A percentile compares a stretch with the other conserved stretches of the same genome.
Evolutionary conservation across 1,139 yeast species (phyloP).

Genomic region (Suhomyces terraborum): DNA sequence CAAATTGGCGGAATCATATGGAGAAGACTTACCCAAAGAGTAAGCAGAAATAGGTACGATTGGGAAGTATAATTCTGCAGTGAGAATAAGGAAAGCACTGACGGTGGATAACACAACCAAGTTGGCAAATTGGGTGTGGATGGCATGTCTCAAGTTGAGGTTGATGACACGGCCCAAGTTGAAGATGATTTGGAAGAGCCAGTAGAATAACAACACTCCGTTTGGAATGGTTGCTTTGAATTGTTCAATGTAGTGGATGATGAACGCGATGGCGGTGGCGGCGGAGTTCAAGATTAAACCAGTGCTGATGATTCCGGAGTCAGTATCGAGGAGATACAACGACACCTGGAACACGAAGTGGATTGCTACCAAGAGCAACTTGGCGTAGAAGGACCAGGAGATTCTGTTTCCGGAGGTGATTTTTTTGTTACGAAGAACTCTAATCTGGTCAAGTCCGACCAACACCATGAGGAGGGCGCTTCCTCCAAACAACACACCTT

Average conservation of each 20-base stretch:
- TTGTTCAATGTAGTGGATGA: slow-evolving; percentile 72
- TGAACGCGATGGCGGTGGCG: slow-evolving; percentile 53
- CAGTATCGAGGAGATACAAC: slow-evolving; percentile 27
- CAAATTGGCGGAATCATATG: slow-evolving; percentile 80
- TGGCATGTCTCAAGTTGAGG: slow-evolving; percentile 48
- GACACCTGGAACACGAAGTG: slow-evolving; percentile 42
- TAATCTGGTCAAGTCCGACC: slow-evolving; percentile 52
- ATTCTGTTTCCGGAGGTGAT: slow-evolving; percentile 36
- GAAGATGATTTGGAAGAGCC: slow-evolving; percentile 60
- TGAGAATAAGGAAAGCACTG: slow-evolving; percentile 52
- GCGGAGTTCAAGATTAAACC: slow-evolving; percentile 41
- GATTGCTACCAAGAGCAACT: slow-evolving; percentile 41
- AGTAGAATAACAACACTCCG: slow-evolving; percentile 71
- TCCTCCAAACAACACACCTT: slow-evolving; percentile 61
- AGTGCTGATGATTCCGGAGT: slow-evolving; percentile 45
- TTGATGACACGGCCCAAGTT: slow-evolving; percentile 46
- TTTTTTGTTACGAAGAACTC: slow-evolving; percentile 36
- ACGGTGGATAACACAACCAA: slow-evolving; percentile 50
- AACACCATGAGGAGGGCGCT: slow-evolving; percentile 56
- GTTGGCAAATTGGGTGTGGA: slow-evolving; percentile 39
- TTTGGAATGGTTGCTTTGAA: slow-evolving; percentile 64
- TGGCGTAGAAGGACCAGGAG: slow-evolving; percentile 46
- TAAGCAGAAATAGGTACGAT: slow-evolving; percentile 42
- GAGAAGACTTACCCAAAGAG: slow-evolving; percentile 46
- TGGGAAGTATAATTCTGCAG: slow-evolving; percentile 55